Percentiles rank a stretch among this genome's conserved stretches.
Conservation (phyloP, 1,284 basidiomycete genomes). For the Ustilago cynodontis region DNA sequence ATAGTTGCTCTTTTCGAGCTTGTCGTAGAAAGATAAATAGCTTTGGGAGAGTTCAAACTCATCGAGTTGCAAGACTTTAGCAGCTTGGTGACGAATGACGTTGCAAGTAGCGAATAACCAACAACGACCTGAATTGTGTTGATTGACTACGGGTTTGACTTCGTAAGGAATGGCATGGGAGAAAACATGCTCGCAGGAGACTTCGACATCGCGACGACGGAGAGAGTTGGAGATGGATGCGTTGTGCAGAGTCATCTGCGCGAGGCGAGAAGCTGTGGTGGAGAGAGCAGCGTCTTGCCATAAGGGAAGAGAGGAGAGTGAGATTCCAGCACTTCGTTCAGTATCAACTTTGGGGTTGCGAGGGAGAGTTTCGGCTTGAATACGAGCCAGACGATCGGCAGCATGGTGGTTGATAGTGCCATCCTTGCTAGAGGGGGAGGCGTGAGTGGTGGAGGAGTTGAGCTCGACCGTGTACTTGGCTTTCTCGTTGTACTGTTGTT, state of each 20-base stretch:
- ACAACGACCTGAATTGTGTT: slow-evolving; percentile 74
- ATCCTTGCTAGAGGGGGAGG: slow-evolving; percentile 11
- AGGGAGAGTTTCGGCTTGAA: slow-evolving; percentile 49
- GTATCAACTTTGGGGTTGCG: slow-evolving; percentile 8
- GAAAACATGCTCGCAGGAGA: slow-evolving; percentile 84
- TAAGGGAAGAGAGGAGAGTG: slow-evolving; percentile 34
- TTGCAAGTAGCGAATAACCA: slow-evolving; percentile 73
- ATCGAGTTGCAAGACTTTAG: slow-evolving; percentile 84
- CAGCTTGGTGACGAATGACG: slow-evolving; percentile 83
- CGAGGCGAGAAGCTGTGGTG: slow-evolving; percentile 78
- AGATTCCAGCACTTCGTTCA: slow-evolving; percentile 26
- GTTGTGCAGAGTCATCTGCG: slow-evolving; percentile 84
- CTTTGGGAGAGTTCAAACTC: slow-evolving; percentile 91
- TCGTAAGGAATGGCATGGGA: slow-evolving; percentile 84
- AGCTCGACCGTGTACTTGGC: slow-evolving; percentile 22
- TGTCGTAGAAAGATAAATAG: slow-evolving; percentile 70
- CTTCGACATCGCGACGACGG: slow-evolving; percentile 76
- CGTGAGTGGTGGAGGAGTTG: slow-evolving; percentile 17
- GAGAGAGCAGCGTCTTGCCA: slow-evolving; percentile 51
- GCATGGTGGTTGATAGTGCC: slow-evolving; percentile 44
- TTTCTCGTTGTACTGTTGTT: slow-evolving; percentile 34
- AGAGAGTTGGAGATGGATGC: slow-evolving; percentile 79
- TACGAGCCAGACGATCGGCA: slow-evolving; percentile 52
- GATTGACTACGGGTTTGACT: slow-evolving; percentile 81
- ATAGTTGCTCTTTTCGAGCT: slow-evolving; percentile 94